A percentile compares a stretch with the other conserved stretches of the same genome.
Evolutionary conservation across 345 rosid species (phyloP).

Genomic region (Pistacia integerrima): DNA sequence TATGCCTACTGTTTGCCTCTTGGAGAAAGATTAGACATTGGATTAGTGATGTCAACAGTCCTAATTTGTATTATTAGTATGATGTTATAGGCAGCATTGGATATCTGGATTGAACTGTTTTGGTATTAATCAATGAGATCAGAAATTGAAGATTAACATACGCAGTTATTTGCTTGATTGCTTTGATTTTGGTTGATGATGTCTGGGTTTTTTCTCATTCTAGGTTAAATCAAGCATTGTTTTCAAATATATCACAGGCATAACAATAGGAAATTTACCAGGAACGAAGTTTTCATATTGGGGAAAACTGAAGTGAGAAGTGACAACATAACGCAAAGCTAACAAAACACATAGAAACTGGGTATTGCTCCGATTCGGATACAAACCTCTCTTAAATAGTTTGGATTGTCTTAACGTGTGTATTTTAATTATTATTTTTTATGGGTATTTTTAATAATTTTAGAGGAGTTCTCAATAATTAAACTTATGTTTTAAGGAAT

Average conservation of each 20-base stretch:
- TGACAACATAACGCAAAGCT: background rate
- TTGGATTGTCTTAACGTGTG: no score
- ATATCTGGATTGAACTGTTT: background rate
- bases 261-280: no score
- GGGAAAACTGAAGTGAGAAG: background rate
- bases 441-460: no score
- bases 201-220: background rate
- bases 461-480: no score
- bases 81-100: background rate
- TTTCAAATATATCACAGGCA: background rate
- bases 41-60: background rate
- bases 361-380: no score
- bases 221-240: background rate
- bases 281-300: background rate
- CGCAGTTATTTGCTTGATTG: background rate
- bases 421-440: no score
- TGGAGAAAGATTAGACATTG: background rate
- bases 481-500: no score
- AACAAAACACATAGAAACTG: no score
- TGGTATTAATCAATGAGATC: background rate
- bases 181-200: background rate
- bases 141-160: background rate
- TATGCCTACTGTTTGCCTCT: background rate
- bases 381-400: no score
- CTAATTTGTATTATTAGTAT: background rate